A percentile compares a stretch with the other conserved stretches of the same genome.
These are phyloP conservation scores for Wallacemonas sp. DNA, from an alignment of 208 protist species.

Conservation along the genomic window DNA sequence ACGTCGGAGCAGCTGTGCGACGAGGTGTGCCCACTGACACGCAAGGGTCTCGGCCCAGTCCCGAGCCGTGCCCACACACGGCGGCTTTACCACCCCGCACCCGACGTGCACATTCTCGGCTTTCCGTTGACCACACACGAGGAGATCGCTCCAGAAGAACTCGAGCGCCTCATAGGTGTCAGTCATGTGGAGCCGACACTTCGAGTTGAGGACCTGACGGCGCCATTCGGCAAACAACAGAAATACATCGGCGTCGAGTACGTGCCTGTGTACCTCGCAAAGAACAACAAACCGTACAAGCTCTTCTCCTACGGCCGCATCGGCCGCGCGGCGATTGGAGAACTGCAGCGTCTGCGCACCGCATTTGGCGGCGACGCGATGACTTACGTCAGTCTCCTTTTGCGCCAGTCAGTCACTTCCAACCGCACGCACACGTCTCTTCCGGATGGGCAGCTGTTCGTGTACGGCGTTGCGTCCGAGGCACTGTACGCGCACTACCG, in stretches of 20 bases:
- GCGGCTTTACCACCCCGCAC: conserved; percentile 35
- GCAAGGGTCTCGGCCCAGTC: conserved; percentile 5
- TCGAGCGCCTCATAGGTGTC: background rate
- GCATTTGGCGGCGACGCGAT: conserved; percentile 19
- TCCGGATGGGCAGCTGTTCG: conserved; percentile 38
- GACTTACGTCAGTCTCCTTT: conserved; percentile 42
- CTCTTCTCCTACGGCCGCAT: conserved; percentile 43
- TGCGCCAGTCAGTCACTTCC: conserved; percentile 17
- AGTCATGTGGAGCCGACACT: no score
- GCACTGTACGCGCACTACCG: conserved; percentile 51
- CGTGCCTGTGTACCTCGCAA: conserved; percentile 9
- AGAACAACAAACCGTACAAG: conserved; percentile 29
- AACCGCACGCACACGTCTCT: background rate
- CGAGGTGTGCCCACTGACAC: conserved; percentile 1
- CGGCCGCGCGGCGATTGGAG: conserved; percentile 26
- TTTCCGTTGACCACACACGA: conserved; percentile 36
- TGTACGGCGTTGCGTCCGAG: conserved; percentile 39
- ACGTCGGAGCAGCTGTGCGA: background rate
- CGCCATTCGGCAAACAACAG: background rate
- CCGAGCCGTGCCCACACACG: background rate
- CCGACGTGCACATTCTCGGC: conserved; percentile 42
- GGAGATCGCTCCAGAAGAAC: conserved; percentile 21
- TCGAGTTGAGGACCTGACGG: background rate
- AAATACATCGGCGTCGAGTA: conserved; percentile 22
- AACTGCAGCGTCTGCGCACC: conserved; percentile 7